Evolutionary conservation across 768 basidiomycete species (phyloP), one percentile per base, ranked within the genome.

Genomic region (Myochromella boudieri): DNA sequence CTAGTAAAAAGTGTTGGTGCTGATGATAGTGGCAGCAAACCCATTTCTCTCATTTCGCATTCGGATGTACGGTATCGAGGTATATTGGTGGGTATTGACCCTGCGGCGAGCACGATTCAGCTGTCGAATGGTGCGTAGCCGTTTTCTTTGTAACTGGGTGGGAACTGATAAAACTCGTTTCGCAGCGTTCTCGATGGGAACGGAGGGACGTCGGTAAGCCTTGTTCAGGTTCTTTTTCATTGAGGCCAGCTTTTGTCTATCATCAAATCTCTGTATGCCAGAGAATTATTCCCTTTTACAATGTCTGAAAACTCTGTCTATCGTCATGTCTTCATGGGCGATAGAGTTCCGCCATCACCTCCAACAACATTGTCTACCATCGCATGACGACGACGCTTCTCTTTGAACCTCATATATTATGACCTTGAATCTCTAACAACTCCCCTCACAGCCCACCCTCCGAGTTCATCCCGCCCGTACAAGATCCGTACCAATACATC

Each of bases 11-110:
- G n/a, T n/a, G n/a, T n/a, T n/a, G n/a, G n/a, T n/a, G n/a, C n/a
- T n/a, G n/a, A n/a, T n/a, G n/a, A n/a, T n/a, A 17, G 9, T n/a
- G 17, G 10, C 66, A 90, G 89, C 64, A 91, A 91, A 76, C 81
- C 87, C 8, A 93, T 94, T 48, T 91, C 91, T 47, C 84, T 94
- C 61, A 86, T 91, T 64, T 92, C 91, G 48, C 87, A 91, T 65
- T 90, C 88, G 41, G 91, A 91, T 79, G 87, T 93, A 51, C 85
- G 91, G 46, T 94, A 93, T 70, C 78, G 88, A 53, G 91, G 91
- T 51, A 91, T 89, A 52, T 75, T 94, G 37, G 87, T 87, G 39
- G 89, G 88, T 29, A 91, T 94, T 60, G 89, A 92, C 69, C 85
- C 91, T 26, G 78, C 72, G 51, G 86, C 86, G 40, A 90, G 88